Evolutionary conservation across 2,329 filamentous ascomycete species (phyloP), one percentile per base, ranked within the genome.

Genomic region (Diaporthe sp.): DNA sequence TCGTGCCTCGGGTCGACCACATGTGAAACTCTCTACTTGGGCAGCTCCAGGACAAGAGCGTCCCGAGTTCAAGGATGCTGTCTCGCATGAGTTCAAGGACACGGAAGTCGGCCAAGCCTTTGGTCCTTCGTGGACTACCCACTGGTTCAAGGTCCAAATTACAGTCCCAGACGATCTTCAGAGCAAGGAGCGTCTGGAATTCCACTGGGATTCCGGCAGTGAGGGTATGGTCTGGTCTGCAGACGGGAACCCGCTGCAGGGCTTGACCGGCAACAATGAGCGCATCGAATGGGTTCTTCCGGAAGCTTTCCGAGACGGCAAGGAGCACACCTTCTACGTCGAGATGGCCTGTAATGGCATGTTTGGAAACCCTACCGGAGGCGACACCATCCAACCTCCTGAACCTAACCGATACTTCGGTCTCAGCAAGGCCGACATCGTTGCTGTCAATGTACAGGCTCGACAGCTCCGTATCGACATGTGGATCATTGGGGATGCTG

Each of bases 301-400:
- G 12, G 88, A 94, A 69, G 87, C 88, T 22, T 98, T 94, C 86
- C 91, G 94, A 77, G 94, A 98, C 83, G 96, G 95, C 72, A 92
- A 96, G 82, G 91, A 95, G 80, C 96, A 98, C 83, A 92, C 89
- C 25, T 94, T 99, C 80, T 99, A 98, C 84, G 93, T 99, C 78
- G 97, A 99, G 86, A 98, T 98, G 94, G 97, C 97, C 28, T 98
- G 97, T 86, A 99, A 99, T 83, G 93, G 93, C 84, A 98, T 98
- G 96, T 98, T 98, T 85, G 97, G 97, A 79, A 98, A 98, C 83
- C 94, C 95, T 0, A 89, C 93, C 0, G 93, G 93, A 28, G 65
- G 95, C 37, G 95, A 97, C 83, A 92, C 89, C 44, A 98, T 98
- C 79, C 94, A 98, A 82, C 95, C 97, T 19, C 97, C 97, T 0